These are phyloP conservation scores for Trametes hirsuta DNA, from an alignment of 1,284 basidiomycete genomes.

Conservation along the genomic window DNA sequence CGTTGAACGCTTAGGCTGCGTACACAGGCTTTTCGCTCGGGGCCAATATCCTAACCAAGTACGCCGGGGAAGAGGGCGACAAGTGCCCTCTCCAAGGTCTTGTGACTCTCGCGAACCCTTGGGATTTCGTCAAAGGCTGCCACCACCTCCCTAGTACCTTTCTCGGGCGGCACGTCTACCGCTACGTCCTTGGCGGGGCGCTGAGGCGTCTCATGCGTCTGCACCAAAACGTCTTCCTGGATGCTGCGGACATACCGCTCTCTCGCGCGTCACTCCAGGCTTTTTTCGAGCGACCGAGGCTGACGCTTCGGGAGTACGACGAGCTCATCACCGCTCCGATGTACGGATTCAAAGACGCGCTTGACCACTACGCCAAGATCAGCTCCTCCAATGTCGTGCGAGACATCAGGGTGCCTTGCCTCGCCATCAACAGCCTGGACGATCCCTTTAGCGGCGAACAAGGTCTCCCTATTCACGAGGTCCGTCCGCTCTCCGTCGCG, in stretches of 20 bases:
- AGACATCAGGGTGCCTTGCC: slow-evolving; percentile 25
- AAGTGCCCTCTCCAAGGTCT: slow-evolving; percentile 30
- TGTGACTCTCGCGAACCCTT: slow-evolving; percentile 31
- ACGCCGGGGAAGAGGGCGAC: slow-evolving; percentile 33
- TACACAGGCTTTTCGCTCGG: slow-evolving; percentile 33
- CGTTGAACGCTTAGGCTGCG: background rate
- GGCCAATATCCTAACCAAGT: slow-evolving; percentile 34
- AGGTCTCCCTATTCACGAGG: slow-evolving; percentile 17
- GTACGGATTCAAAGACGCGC: slow-evolving; percentile 28
- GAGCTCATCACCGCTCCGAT: slow-evolving; percentile 24
- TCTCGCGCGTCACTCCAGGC: slow-evolving; percentile 14
- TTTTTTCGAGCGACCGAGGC: slow-evolving; percentile 17
- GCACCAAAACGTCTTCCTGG: slow-evolving; percentile 25
- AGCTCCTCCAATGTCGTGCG: slow-evolving; percentile 25
- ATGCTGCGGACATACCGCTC: slow-evolving; percentile 14
- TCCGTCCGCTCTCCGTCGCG: background rate
- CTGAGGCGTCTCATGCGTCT: slow-evolving; percentile 26
- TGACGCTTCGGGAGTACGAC: slow-evolving; percentile 29
- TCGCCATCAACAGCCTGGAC: slow-evolving; percentile 32
- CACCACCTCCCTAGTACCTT: slow-evolving; percentile 25
- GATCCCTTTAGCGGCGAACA: slow-evolving; percentile 30
- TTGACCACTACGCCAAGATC: slow-evolving; percentile 31
- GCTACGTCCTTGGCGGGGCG: slow-evolving; percentile 29
- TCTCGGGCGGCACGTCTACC: slow-evolving; percentile 28
- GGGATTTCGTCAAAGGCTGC: slow-evolving; percentile 31